Evolutionary conservation across 164 flowering plant genomes (phyloP), one percentile per base, ranked within the genome.

Genomic region (Santalum album): DNA sequence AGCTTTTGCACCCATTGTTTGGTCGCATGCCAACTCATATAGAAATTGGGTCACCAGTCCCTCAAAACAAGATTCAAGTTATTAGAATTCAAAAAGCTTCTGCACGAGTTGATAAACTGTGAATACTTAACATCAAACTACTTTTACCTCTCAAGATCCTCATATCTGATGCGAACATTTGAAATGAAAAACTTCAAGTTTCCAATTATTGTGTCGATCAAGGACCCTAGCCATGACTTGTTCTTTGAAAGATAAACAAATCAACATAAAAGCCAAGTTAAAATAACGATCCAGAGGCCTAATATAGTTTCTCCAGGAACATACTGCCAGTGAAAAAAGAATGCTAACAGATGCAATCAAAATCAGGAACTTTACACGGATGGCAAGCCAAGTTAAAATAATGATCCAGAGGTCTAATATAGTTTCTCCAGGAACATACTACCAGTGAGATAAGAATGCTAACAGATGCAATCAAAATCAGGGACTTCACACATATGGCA

Each of bases 161-260:
- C 99, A 60, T 94, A 94, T 90, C 99, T 82, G 73, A 94, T 82
- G 74, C 90, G 99, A 53, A 94, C 77, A 74, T 90, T 90, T 36
- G 96, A 82, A 57, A 94, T 80, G 32, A 96, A 87, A 63, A 94
- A 95, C 76, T 84, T 94, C 69, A 94, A 58, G 72, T 94, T 94
- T 49, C 99, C 99, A 35, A 94, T 77, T 54, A 90, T 75, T 10
- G 99, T 94, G 77, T 77, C 78, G 70, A 94, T 75, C 62, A 94
- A 66, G 23, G 99, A 94, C 45, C 99, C 99, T 67, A 94, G 65
- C 99, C 99, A 94, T 49, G 99, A 90, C 61, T 78, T 79, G 60
- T 94, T 90, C 99, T 94, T 50, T 34, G 58, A 15, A 60, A 62
- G 44, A 53, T 21, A 51, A 66, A 40, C 15, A 53, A 50, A 48